Percentiles rank a stretch among this genome's conserved stretches.
These are phyloP conservation scores for Cryptococcus amylolentus DNA, from an alignment of 1,284 basidiomycete species.

Conservation along the genomic window DNA sequence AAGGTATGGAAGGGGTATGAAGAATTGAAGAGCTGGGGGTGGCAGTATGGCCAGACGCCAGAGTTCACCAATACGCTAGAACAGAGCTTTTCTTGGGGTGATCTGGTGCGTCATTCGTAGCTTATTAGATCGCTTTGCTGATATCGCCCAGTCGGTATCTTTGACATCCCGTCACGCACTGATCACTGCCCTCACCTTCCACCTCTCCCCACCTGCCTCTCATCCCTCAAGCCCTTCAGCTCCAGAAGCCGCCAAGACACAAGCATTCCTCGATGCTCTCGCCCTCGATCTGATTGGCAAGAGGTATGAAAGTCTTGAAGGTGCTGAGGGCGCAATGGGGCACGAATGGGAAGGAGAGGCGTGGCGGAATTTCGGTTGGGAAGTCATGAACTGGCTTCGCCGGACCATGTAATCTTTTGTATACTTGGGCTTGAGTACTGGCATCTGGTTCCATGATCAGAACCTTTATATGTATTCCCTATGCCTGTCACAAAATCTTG, in stretches of 20 bases:
- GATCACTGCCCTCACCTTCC: constrained; percentile 45
- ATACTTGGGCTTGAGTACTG: background rate
- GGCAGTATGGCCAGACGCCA: constrained; percentile 91
- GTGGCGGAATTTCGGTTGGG: constrained; percentile 19
- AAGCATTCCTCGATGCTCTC: constrained; percentile 34
- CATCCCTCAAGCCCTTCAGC: background rate
- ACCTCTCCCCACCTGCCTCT: constrained; percentile 16
- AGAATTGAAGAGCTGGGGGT: constrained; percentile 76
- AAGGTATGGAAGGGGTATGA: constrained; percentile 62
- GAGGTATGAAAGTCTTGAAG: constrained; percentile 47
- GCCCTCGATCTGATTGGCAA: constrained; percentile 37
- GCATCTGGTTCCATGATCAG: background rate
- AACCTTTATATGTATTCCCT: no score
- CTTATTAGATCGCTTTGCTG: background rate
- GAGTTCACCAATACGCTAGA: constrained; percentile 63
- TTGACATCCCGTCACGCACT: constrained; percentile 52
- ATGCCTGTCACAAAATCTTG: no score
- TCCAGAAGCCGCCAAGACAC: constrained; percentile 10
- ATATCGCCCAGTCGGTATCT: constrained; percentile 39
- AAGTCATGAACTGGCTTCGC: constrained; percentile 25
- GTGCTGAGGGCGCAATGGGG: constrained; percentile 23
- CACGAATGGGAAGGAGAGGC: constrained; percentile 16
- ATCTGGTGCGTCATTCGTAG: constrained; percentile 50
- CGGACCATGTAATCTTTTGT: background rate
- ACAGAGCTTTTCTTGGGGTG: constrained; percentile 31